Base-by-base conservation (phyloP, 1,284 basidiomycete genomes). In the Malassezia sympodialis region DNA sequence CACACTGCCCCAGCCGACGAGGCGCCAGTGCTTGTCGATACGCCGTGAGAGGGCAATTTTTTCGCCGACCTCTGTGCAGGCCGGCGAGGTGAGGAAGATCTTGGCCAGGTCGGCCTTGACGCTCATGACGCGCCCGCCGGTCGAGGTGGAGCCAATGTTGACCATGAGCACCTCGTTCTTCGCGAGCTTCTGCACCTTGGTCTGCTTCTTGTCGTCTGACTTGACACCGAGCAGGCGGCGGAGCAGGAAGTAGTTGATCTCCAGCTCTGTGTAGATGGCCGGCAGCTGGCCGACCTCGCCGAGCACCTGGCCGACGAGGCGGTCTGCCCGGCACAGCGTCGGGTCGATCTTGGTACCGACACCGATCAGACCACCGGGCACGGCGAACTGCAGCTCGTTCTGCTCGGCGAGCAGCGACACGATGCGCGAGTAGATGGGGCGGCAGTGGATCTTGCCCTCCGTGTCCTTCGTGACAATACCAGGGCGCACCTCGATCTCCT, bases 201-300 rank as follows among this genome's bases (percentile, higher is more conserved):
- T 94, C 76, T 93, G 88, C 77, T 96, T 96, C 79, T 91, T 93
- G 79, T 96, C 93, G 76, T 96, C 91, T 26, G 88, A 90, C 77
- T 93, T 91, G 65, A 96, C 94, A 77, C 93, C 93, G n/a, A 98
- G 82, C 58, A 98, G 78, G 62, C 94, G 83, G 61, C 94, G 87
- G 17, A 74, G 63, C 37, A 73, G 31, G 44, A 69, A 74, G 60
- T 71, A 73, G 71, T 83, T 87, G 76, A 91, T 90, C 77, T 93
- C 89, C 47, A 93, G 80, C 75, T 82, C 93, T 19, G 88, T 87
- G 78, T 88, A 98, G 63, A 98, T 89, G 62, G 86, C 83, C 0
- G 93, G 91, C 37, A 96, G 80, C 76, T 90, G 87, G 41, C 93
- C 93, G 39, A 94, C 90, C 0, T 87, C 86, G 58, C 88, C 89